Percentiles rank a stretch among this genome's conserved stretches.
Evolutionary conservation across 164 flowering plant species (phyloP).

Genomic region (Umbellularia californica): DNA sequence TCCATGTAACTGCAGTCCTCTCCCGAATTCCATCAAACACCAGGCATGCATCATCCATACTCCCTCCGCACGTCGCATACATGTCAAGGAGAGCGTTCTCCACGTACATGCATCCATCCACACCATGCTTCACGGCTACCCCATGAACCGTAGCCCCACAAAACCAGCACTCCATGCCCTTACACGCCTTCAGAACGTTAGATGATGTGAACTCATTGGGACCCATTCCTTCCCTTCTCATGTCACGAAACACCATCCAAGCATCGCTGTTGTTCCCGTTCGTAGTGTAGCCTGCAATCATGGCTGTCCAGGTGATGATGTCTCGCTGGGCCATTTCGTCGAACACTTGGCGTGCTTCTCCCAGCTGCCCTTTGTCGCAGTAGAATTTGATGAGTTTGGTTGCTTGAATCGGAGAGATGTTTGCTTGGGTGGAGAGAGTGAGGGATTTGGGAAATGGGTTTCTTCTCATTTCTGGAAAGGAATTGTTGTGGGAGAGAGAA

Average conservation of each 20-base stretch:
- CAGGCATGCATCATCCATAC: slow-evolving; percentile 52
- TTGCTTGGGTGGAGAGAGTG: background rate
- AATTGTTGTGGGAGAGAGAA: background rate
- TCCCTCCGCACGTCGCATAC: slow-evolving; percentile 60
- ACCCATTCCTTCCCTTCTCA: slow-evolving; percentile 33
- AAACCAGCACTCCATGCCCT: slow-evolving; percentile 35
- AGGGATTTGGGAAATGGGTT: background rate
- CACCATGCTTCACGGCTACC: slow-evolving; percentile 52
- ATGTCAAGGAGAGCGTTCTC: slow-evolving; percentile 73
- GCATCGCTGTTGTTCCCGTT: slow-evolving; percentile 39
- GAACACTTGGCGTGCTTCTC: slow-evolving; percentile 62
- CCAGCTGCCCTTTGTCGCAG: slow-evolving; percentile 33
- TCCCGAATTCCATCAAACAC: slow-evolving; percentile 43
- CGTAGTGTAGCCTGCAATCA: slow-evolving; percentile 67
- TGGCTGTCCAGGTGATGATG: slow-evolving; percentile 80
- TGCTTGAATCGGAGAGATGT: slow-evolving; percentile 35
- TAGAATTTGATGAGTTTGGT: slow-evolving; percentile 52
- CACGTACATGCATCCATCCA: slow-evolving; percentile 52
- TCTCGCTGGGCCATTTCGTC: slow-evolving; percentile 76
- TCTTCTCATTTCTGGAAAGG: background rate
- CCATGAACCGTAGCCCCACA: slow-evolving; percentile 63
- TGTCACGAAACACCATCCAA: slow-evolving; percentile 49
- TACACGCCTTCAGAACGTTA: slow-evolving; percentile 69
- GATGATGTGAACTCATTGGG: slow-evolving; percentile 76
- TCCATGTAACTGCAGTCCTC: slow-evolving; percentile 72